A percentile compares a stretch with the other conserved stretches of the same genome.
phyloP scores from a whole-genome alignment of 495 filamentous ascomycete species.

The Aspergillus taichungensis region DNA sequence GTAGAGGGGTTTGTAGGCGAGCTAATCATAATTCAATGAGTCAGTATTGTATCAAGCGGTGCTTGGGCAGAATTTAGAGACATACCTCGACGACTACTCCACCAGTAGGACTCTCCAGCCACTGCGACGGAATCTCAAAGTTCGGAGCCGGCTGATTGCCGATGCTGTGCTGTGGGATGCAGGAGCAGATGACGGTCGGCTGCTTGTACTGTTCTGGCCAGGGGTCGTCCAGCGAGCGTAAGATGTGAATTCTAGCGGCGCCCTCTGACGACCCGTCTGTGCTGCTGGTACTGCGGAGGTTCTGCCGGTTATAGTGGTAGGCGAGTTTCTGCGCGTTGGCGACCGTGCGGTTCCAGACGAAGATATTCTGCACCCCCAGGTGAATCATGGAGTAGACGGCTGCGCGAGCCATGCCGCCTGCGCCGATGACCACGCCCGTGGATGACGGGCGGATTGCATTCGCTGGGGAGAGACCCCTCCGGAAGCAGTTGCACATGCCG shows the following conservation, averaged over 20 bases:
- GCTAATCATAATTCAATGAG: constrained; percentile 24
- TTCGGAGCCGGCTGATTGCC: constrained; percentile 55
- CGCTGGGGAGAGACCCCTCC: constrained; percentile 64
- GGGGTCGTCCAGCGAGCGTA: constrained; percentile 43
- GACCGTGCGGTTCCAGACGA: constrained; percentile 60
- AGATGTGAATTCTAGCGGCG: constrained; percentile 42
- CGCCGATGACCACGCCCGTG: constrained; percentile 64
- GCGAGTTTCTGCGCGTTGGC: constrained; percentile 55
- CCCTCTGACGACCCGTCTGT: constrained; percentile 10
- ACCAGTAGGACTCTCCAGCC: constrained; percentile 68
- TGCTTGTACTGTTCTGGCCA: constrained; percentile 58
- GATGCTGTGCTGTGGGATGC: constrained; percentile 60
- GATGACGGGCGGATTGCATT: constrained; percentile 64
- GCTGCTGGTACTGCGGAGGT: constrained; percentile 16
- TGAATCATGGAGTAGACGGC: constrained; percentile 74
- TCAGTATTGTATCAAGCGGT: neutral
- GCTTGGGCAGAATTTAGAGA: constrained; percentile 2
- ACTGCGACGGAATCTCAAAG: constrained; percentile 60
- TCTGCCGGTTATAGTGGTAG: constrained; percentile 53
- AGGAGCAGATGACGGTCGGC: constrained; percentile 66
- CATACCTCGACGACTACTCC: constrained; percentile 67
- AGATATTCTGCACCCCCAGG: constrained; percentile 65
- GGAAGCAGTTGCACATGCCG: constrained; percentile 60
- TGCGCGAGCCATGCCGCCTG: constrained; percentile 72
- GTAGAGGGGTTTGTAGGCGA: constrained; percentile 64